Evolutionary conservation across 2,329 filamentous ascomycete genomes (phyloP), one percentile per base, ranked within the genome.

Genomic region (Colletotrichum kahawae): DNA sequence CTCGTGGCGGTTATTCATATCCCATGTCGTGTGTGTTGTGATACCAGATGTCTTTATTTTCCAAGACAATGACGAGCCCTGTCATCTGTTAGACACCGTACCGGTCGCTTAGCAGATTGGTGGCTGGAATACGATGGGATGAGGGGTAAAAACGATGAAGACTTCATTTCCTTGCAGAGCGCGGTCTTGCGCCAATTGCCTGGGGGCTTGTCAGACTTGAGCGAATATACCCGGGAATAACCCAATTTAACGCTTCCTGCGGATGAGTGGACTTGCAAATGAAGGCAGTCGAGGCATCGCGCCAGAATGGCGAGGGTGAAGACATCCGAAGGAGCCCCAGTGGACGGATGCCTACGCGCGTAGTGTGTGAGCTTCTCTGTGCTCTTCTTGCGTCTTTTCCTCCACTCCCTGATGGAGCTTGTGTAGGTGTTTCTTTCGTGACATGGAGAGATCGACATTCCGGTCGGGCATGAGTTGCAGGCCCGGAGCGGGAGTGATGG

Each of bases 21-120:
- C 38, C 62, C 18, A 29, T 16, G 21, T 65, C 62, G 38, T 51
- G 27, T 51, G 24, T 29, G 6, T 65, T 51, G 62, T 65, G 36
- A 65, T 65, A 51, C 36, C 27, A 48, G 36, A 65, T 9, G 43
- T 21, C 10, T 4, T 24, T 24, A 8, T 21, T 21, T 65, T 65
- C 34, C 62, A 59, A 70, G 66, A 64, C 66, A 64, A 24, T 66
- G 16, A 59, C 36, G 33, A 51, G 36, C 27, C 43, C n/a, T 48
- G 33, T 27, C 57, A 70, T 33, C 43, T 34, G 43, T 63, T 27
- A 73, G 66, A 73, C 70, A 64, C 29, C 57, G 33, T 73, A 70
- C 29, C 43, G 48, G 43, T 16, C 24, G 43, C 43, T 38, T 29
- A 60, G 27, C 18, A 65, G 38, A 65, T 65, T 43, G 51, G 36